These are phyloP conservation scores for Neurospora sp. DNA, from an alignment of 495 filamentous ascomycete genomes.

Conservation along the genomic window DNA sequence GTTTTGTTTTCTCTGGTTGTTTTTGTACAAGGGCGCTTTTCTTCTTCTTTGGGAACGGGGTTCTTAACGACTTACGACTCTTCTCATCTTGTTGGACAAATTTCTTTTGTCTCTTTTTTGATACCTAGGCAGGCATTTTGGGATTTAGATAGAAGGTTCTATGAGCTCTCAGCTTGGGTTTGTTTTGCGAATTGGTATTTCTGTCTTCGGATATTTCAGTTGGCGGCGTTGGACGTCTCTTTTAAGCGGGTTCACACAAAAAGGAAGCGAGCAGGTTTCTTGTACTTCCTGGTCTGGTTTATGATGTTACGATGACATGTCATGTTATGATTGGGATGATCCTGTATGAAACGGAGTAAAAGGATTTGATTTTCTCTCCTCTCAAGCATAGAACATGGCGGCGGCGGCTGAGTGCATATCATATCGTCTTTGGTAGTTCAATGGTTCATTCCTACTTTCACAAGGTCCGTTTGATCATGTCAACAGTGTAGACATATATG, in stretches of 20 bases:
- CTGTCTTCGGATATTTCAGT: neutral
- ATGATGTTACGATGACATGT: neutral
- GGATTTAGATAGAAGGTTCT: neutral
- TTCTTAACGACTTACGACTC: neutral
- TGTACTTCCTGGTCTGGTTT: neutral
- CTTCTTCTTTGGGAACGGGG: neutral
- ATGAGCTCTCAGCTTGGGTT: neutral
- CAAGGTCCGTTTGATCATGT: too few species aligned
- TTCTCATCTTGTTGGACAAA: neutral
- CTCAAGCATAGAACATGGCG: neutral
- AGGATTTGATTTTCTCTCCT: neutral
- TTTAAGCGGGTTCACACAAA: neutral
- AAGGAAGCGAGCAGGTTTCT: neutral
- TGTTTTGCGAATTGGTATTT: neutral
- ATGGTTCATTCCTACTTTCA: neutral
- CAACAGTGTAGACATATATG: too few species aligned
- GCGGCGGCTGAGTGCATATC: neutral
- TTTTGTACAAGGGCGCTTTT: neutral
- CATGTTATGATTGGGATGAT: neutral
- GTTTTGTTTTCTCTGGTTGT: neutral
- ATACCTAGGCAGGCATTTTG: neutral
- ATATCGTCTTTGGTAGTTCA: neutral
- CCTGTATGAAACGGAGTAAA: neutral
- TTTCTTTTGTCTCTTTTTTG: neutral
- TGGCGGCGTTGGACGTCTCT: neutral